Evolutionary conservation across 208 protist species (phyloP).

Genomic region (Naegleria lovaniensis): DNA sequence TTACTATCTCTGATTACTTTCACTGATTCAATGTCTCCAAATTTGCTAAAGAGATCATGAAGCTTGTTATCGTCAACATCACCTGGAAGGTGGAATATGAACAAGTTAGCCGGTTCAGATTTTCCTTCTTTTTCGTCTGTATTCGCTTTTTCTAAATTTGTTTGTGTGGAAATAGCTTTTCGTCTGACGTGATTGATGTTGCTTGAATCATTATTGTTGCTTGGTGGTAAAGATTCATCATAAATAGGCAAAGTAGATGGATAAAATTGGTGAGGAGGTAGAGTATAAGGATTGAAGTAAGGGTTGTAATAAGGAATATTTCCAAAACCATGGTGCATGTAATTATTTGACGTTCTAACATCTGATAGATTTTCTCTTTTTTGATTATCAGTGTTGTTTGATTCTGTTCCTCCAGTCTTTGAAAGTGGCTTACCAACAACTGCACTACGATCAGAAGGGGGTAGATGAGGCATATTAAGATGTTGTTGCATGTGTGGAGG

Average conservation of each 20-base stretch:
- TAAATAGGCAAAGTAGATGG: not conserved
- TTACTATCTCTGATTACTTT: slow-evolving; percentile 34
- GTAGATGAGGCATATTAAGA: not conserved
- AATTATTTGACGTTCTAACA: no score
- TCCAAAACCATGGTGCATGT: not conserved
- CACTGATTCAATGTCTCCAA: slow-evolving; percentile 20
- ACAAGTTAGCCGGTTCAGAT: not conserved
- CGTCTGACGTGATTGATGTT: not conserved
- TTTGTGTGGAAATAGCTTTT: not conserved
- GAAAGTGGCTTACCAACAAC: no score
- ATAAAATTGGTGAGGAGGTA: not conserved
- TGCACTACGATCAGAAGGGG: not conserved
- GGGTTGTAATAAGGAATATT: not conserved
- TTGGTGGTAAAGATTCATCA: not conserved
- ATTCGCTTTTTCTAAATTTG: not conserved
- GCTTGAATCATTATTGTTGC: not conserved
- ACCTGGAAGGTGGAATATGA: slow-evolving; percentile 25
- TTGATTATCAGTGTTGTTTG: not conserved
- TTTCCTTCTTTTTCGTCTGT: not conserved
- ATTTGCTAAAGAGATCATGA: not conserved
- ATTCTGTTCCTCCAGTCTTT: not conserved
- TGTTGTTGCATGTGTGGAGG: not conserved
- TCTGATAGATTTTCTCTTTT: not conserved
- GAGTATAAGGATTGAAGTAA: not conserved
- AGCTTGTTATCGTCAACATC: slow-evolving; percentile 11